These are phyloP conservation scores for Paraurostyla sp. DNA, from an alignment of 73 alveolate genomes.

Conservation along the genomic window DNA sequence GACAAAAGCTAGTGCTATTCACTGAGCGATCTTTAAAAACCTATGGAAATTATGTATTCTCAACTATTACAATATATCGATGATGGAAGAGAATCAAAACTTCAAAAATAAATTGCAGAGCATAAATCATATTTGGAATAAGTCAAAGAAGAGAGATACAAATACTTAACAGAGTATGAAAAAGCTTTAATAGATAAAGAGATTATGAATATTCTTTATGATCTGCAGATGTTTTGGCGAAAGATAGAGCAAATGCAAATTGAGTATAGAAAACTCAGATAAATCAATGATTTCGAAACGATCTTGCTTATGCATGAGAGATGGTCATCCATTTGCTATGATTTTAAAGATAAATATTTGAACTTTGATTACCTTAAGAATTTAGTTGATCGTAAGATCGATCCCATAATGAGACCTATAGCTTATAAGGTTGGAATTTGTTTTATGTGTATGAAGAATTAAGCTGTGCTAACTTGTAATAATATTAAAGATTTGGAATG, in stretches of 20 bases:
- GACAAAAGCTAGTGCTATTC: conserved; percentile 32
- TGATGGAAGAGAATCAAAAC: conserved; percentile 4
- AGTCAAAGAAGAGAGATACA: conserved; percentile 44
- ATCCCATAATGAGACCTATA: conserved; percentile 51
- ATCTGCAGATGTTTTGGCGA: conserved; percentile 21
- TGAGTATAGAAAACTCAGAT: background rate
- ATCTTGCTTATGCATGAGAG: conserved; percentile 38
- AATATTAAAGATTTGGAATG: conserved; percentile 33
- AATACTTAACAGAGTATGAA: conserved; percentile 20
- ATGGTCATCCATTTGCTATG: conserved; percentile 55
- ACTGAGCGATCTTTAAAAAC: conserved; percentile 23
- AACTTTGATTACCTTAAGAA: conserved; percentile 38
- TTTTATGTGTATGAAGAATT: conserved; percentile 53
- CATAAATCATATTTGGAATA: conserved; percentile 26
- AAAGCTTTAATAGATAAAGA: conserved; percentile 26
- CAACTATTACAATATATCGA: background rate
- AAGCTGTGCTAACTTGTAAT: conserved; percentile 34
- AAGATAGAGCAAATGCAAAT: conserved; percentile 33
- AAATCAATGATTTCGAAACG: conserved; percentile 33
- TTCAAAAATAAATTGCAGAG: background rate
- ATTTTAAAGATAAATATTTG: conserved; percentile 40
- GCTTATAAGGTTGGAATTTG: conserved; percentile 31
- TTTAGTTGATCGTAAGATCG: conserved; percentile 7
- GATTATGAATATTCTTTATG: background rate
- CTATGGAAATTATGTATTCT: conserved; percentile 40